Conservation (phyloP, 805 yeast genomes). For the Starmerella ratchasimensis region DNA sequence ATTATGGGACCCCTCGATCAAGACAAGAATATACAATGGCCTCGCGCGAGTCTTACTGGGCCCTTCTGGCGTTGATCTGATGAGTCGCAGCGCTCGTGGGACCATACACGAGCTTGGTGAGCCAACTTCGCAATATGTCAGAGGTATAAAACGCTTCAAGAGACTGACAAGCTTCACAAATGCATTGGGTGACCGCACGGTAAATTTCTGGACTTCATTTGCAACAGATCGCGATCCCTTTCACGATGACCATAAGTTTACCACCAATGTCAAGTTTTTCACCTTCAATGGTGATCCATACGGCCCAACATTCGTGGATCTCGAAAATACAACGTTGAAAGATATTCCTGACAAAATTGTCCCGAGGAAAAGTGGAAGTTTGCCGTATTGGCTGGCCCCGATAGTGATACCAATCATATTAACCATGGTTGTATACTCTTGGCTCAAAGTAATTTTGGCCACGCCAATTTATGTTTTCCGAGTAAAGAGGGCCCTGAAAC, state of each 20-base stretch:
- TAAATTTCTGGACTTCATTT: constrained; percentile 70
- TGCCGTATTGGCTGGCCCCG: too few relatives aligned
- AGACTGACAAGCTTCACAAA: constrained; percentile 54
- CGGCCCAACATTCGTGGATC: constrained; percentile 5
- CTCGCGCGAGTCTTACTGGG: constrained; percentile 46
- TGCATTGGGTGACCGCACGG: constrained; percentile 69
- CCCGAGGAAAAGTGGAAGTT: too few relatives aligned
- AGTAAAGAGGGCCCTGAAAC: too few relatives aligned
- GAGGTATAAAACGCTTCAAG: constrained; percentile 46
- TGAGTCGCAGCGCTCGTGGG: constrained; percentile 30
- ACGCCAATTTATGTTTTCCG: too few relatives aligned
- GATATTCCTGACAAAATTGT: too few relatives aligned
- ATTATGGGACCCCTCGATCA: constrained; percentile 2
- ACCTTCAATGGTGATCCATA: constrained; percentile 2
- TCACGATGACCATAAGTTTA: constrained; percentile 2
- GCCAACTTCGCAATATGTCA: constrained; percentile 33
- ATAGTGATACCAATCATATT: too few relatives aligned
- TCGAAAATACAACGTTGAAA: not conserved
- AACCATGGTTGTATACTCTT: too few relatives aligned
- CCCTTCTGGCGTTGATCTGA: constrained; percentile 60
- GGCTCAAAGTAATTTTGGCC: too few relatives aligned
- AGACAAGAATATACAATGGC: constrained; percentile 36
- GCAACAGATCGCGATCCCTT: constrained; percentile 67
- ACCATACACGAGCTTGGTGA: constrained; percentile 40
- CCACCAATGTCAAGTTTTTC: constrained; percentile 2